Evolutionary conservation across 2,329 filamentous ascomycete genomes (phyloP).

Genomic region (Ophioceras dolichostomum): DNA sequence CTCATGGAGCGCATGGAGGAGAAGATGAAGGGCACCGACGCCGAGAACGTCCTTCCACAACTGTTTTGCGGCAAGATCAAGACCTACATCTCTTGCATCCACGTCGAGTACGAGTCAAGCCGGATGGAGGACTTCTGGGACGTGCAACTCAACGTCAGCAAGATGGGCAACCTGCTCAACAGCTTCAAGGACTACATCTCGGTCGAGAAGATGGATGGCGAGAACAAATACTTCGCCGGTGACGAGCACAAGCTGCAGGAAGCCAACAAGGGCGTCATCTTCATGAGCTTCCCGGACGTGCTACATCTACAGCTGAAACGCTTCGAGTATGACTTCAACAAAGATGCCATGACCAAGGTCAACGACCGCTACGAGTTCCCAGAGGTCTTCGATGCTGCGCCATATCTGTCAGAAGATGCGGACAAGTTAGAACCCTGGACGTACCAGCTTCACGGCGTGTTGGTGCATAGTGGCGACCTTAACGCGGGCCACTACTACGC

Average conservation of each 20-base stretch:
- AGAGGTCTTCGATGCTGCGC: conserved; percentile 69
- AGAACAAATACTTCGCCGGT: conserved; percentile 94
- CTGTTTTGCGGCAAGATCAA: conserved; percentile 98
- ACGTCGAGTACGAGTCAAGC: conserved; percentile 95
- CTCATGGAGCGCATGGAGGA: conserved; percentile 96
- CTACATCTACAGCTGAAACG: conserved; percentile 91
- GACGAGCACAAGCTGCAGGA: conserved; percentile 88
- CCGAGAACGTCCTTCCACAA: conserved; percentile 75
- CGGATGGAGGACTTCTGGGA: conserved; percentile 98
- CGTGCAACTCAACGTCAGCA: conserved; percentile 90
- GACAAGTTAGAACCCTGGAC: conserved; percentile 82
- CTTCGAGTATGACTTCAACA: conserved; percentile 94
- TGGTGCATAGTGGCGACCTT: conserved; percentile 92
- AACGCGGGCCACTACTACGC: conserved; percentile 98
- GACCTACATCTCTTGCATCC: conserved; percentile 97
- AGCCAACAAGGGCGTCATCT: conserved; percentile 95
- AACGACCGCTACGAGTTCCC: conserved; percentile 88
- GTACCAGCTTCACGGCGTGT: conserved; percentile 87
- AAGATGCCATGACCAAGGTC: conserved; percentile 98
- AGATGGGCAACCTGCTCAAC: conserved; percentile 83
- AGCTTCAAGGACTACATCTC: conserved; percentile 96
- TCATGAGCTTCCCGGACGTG: conserved; percentile 87
- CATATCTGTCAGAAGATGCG: conserved; percentile 75
- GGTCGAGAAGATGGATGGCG: conserved; percentile 91
- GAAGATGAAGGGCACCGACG: conserved; percentile 93